phyloP scores from a whole-genome alignment of 495 filamentous ascomycete genomes.

The Podospora fimiseda region DNA sequence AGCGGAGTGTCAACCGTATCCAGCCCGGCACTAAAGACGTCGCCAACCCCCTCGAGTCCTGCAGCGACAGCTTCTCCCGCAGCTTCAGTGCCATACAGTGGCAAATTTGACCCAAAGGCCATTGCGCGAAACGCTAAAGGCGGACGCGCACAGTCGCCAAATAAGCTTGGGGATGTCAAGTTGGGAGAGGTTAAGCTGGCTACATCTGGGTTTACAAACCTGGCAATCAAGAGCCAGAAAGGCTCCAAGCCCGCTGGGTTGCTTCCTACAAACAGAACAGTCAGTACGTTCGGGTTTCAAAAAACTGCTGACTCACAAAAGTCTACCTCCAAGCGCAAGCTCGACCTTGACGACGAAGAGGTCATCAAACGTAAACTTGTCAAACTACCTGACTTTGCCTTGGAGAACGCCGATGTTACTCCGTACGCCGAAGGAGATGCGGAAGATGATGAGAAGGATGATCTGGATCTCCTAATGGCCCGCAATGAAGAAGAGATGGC shows the following conservation, averaged over 20 bases:
- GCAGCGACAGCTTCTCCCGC: slow-evolving; percentile 38
- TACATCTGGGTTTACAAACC: slow-evolving; percentile 24
- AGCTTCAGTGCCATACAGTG: slow-evolving; percentile 51
- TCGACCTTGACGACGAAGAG: slow-evolving; percentile 86
- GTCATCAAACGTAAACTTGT: slow-evolving; percentile 77
- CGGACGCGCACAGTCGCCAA: slow-evolving; percentile 36
- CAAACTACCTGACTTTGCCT: slow-evolving; percentile 70
- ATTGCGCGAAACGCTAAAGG: slow-evolving; percentile 69
- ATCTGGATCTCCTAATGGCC: slow-evolving; percentile 64
- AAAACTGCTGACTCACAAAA: slow-evolving; percentile 61
- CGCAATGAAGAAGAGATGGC: slow-evolving; percentile 78
- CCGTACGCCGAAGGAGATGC: slow-evolving; percentile 55
- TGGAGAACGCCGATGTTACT: slow-evolving; percentile 54
- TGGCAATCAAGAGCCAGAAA: not conserved
- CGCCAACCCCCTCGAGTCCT: slow-evolving; percentile 51
- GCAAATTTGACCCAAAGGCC: slow-evolving; percentile 86
- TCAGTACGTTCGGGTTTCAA: slow-evolving; percentile 79
- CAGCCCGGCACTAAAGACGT: slow-evolving; percentile 48
- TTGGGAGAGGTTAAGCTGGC: slow-evolving; percentile 26
- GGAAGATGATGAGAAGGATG: slow-evolving; percentile 54
- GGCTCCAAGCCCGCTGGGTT: slow-evolving; percentile 16
- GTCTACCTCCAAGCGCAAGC: slow-evolving; percentile 57
- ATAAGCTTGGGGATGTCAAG: slow-evolving; percentile 35
- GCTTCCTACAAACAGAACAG: slow-evolving; percentile 35
- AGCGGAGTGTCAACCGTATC: slow-evolving; percentile 43